Percentiles rank a stretch among this genome's conserved stretches.
These are phyloP conservation scores for Wickerhamiella allomyrinae DNA, from an alignment of 805 yeast genomes.

Conservation along the genomic window DNA sequence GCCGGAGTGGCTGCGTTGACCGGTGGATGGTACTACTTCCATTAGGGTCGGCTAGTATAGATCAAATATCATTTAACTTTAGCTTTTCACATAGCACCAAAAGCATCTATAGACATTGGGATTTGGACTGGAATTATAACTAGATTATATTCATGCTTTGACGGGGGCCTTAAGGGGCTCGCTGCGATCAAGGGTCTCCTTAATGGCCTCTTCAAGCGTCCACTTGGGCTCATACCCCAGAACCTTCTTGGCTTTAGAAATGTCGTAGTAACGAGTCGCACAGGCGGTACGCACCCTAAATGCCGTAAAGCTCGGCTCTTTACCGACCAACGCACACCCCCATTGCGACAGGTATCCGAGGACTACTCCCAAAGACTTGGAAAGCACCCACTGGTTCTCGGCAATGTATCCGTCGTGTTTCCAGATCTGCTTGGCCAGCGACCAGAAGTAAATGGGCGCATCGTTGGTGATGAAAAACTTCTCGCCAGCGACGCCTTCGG, in stretches of 20 bases:
- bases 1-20: background rate
- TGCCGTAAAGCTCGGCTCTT: conserved; percentile 89
- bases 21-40: background rate
- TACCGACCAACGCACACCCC: conserved; percentile 53
- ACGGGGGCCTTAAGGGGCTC: background rate
- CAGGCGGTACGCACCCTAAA: conserved; percentile 87
- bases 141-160: too few relatives aligned
- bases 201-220: conserved; percentile 53
- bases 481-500: conserved; percentile 57
- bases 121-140: too few relatives aligned
- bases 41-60: too few relatives aligned
- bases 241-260: conserved; percentile 64
- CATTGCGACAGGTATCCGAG: conserved; percentile 73
- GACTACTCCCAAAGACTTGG: conserved; percentile 59
- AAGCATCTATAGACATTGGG: too few relatives aligned
- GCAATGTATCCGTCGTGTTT: conserved; percentile 86
- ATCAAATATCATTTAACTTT: background rate
- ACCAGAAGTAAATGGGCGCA: conserved; percentile 92
- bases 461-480: conserved; percentile 86
- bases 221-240: conserved; percentile 73
- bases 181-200: conserved; percentile 6
- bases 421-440: conserved; percentile 93
- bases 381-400: conserved; percentile 49
- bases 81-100: too few relatives aligned
- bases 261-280: conserved; percentile 87